Conservation (phyloP, 352 stramenopile species). For the Phytophthora capsici region DNA sequence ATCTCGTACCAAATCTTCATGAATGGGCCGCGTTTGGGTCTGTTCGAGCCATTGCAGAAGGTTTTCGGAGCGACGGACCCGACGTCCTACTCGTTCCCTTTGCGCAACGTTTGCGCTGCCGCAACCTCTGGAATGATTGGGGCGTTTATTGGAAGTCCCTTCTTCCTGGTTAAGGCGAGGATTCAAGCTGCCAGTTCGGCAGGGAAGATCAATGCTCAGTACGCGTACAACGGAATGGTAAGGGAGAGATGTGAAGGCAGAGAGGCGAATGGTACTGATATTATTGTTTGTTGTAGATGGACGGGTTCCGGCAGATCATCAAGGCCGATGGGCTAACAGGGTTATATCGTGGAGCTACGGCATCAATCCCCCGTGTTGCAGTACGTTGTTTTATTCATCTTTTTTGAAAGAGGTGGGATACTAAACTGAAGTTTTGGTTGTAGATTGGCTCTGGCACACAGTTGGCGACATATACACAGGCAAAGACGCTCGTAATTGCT, state of each 20-base stretch:
- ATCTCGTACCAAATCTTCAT: constrained; percentile 87
- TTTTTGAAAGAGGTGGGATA: neutral
- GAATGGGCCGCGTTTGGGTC: constrained; percentile 78
- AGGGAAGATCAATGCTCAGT: constrained; percentile 83
- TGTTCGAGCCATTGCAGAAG: constrained; percentile 84
- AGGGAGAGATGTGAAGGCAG: neutral
- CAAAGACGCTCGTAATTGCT: constrained; percentile 83
- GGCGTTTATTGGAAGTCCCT: constrained; percentile 79
- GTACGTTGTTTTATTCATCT: constrained; percentile 54
- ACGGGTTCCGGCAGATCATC: constrained; percentile 82
- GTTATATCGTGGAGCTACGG: constrained; percentile 77
- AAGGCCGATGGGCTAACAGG: constrained; percentile 70
- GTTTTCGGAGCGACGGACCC: constrained; percentile 84
- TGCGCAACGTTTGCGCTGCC: constrained; percentile 79
- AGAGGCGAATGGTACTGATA: constrained; percentile 3
- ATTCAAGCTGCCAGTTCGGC: constrained; percentile 83
- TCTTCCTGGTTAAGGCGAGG: constrained; percentile 87
- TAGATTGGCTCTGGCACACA: constrained; percentile 88
- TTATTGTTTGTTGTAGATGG: constrained; percentile 49
- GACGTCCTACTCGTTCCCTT: constrained; percentile 69
- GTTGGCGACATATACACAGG: constrained; percentile 84
- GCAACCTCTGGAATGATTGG: constrained; percentile 82
- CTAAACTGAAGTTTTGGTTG: constrained; percentile 10
- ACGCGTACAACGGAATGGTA: constrained; percentile 87
- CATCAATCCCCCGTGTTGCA: constrained; percentile 78